Base-by-base conservation (phyloP, 306 rosid genomes). In the Dryas alaskensis region DNA sequence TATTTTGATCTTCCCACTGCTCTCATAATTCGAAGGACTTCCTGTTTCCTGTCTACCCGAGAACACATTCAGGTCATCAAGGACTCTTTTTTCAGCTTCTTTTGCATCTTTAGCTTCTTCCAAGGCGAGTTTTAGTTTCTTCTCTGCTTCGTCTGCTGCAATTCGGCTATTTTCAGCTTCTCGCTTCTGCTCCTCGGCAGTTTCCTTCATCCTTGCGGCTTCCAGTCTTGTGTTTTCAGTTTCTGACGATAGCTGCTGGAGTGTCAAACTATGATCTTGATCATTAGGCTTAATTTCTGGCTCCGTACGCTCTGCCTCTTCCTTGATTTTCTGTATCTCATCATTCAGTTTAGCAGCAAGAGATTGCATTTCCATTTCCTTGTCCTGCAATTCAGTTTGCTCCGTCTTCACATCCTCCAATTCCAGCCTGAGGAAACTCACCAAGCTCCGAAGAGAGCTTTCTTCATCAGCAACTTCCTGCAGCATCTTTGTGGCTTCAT, bases 381-480 rank as follows among this genome's bases (percentile, higher is more conserved):
- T 85, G 57, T 77, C 81, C 70, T 58, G 76, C 27, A 84, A 47
- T 31, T 75, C 85, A 52, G 62, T 76, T 62, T 66, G 76, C 69
- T 84, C 85, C 19, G 69, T 81, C 86, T 75, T 83, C 80, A 86
- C 80, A 39, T 70, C 83, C 65, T 86, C 90, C 69, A 88, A 59
- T 77, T 92, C 96, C 47, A 60, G 49, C 77, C 76, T 78, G 7
- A 89, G 87, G 13, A 76, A 75, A 72, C 46, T 80, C 75, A 89
- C 86, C 13, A 85, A 72, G 76, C 55, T 83, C 19, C 82, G 78
- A 19, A 93, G 88, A 64, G 83, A 80, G 74, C 63, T 84, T 75
- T 86, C 96, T 82, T 90, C 96, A 43, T 81, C 87, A 48, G 86
- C 85, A 65, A 87, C 66, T 14, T 74, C 79, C 80, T 86, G 87